A percentile compares a stretch with the other conserved stretches of the same genome.
These are phyloP conservation scores for Gnomoniopsis smithogilvyi DNA, from an alignment of 2,329 filamentous ascomycete genomes.

Conservation along the genomic window DNA sequence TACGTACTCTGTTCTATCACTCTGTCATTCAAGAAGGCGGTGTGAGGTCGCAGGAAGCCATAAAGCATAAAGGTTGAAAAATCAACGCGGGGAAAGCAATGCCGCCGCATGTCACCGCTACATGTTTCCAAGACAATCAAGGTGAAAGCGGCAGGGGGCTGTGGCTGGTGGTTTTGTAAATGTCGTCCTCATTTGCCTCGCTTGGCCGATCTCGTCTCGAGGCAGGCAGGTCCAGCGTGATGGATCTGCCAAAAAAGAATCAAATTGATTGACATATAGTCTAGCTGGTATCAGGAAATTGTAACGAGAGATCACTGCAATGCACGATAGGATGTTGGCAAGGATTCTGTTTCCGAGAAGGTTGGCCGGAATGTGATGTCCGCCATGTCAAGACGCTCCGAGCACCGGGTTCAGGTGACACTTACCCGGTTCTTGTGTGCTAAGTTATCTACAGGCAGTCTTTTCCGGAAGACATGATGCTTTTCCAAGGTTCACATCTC, in stretches of 20 bases:
- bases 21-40: background rate
- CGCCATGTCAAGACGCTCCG: too few relatives aligned
- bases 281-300: too few relatives aligned
- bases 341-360: too few relatives aligned
- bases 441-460: too few relatives aligned
- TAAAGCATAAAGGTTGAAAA: background rate
- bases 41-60: conserved; percentile 2
- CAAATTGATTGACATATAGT: too few relatives aligned
- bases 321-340: too few relatives aligned
- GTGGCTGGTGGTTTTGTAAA: background rate
- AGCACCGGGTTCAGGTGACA: too few relatives aligned
- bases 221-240: background rate
- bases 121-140: background rate
- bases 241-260: background rate
- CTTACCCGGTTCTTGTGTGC: too few relatives aligned
- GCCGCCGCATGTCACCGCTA: background rate
- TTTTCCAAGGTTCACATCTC: too few relatives aligned
- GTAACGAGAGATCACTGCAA: too few relatives aligned
- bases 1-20: background rate
- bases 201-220: background rate
- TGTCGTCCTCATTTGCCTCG: background rate
- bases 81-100: background rate
- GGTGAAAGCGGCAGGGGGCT: background rate
- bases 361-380: too few relatives aligned
- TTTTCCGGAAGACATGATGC: too few relatives aligned